Percentiles rank a stretch among this genome's conserved stretches.
These are phyloP conservation scores for Hyaloscypha finlandica DNA, from an alignment of 495 filamentous ascomycete genomes.

Conservation along the genomic window DNA sequence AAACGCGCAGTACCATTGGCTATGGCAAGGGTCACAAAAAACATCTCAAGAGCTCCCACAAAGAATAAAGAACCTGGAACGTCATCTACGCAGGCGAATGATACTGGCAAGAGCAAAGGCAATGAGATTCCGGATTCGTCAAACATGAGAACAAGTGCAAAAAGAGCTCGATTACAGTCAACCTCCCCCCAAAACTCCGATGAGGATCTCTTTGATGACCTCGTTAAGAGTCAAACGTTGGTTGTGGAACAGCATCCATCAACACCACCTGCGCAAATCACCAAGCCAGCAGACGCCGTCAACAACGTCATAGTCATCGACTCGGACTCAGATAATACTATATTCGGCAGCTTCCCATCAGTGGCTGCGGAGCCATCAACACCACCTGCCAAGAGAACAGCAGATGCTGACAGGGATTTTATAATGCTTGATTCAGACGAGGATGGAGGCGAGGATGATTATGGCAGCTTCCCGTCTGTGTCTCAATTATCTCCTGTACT, in stretches of 20 bases:
- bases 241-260: constrained; percentile 1
- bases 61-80: background rate
- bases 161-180: background rate
- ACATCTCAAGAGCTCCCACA: background rate
- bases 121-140: background rate
- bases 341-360: constrained; percentile 7
- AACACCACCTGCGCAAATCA: constrained; percentile 6
- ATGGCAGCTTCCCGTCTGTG: constrained; percentile 16
- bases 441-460: background rate
- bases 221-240: background rate
- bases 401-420: background rate
- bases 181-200: background rate
- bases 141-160: background rate
- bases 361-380: background rate
- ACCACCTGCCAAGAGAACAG: background rate
- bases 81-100: background rate
- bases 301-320: constrained; percentile 1
- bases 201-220: background rate
- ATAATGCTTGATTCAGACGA: background rate
- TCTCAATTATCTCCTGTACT: background rate
- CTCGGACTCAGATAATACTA: constrained; percentile 1
- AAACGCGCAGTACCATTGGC: background rate
- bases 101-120: constrained; percentile 13
- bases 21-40: constrained; percentile 11
- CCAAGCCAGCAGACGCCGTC: background rate